Base-by-base conservation (phyloP, 495 filamentous ascomycete genomes). In the Aspergillus cavernicola region DNA sequence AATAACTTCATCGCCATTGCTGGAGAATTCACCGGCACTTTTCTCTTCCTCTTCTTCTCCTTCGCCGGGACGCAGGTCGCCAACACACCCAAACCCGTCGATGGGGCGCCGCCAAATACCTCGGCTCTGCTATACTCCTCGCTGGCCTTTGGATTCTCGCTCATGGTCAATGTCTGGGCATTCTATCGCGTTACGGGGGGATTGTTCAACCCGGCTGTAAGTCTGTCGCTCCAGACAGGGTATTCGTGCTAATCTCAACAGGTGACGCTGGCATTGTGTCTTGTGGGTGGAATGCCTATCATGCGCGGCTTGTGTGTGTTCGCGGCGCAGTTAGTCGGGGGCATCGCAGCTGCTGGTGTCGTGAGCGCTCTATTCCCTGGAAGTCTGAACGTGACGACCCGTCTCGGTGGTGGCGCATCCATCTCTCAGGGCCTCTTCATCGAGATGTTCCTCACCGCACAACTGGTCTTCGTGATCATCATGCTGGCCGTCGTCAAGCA, bases 401-500 rank as follows among this genome's bases (percentile, higher is more conserved):
- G 75, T 5, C 70, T 90, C 1, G 76, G 78, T 8, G 72, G 71
- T 0, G 78, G 76, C 2, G 71, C 86, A 0, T 82, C 76, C 6
- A 75, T 82, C 19, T 74, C 73, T 0, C 85, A 88, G 57, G 88
- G 88, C 4, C 67, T 90, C 12, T 80, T 91, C 66, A 89, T 93
- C 51, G 90, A 93, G 68, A 78, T 87, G 72, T 85, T 95, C 55
- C 76, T 92, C 11, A 93, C 89, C 0, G 80, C 85, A 1, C 80
- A 90, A 65, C 70, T 95, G 26, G 82, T 91, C 16, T 83, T 92
- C 50, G 79, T 87, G 6, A 85, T 92, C 28, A 87, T 92, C 69
- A 89, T 95, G 80, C 69, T 93, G 41, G 89, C 89, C 3, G 85
- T 83, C 13, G 88, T 92, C 66, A 93, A 92, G 69, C 86, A 90